Evolutionary conservation across 179 eudicot genomes (phyloP).

Genomic region (Silene vulgaris): DNA sequence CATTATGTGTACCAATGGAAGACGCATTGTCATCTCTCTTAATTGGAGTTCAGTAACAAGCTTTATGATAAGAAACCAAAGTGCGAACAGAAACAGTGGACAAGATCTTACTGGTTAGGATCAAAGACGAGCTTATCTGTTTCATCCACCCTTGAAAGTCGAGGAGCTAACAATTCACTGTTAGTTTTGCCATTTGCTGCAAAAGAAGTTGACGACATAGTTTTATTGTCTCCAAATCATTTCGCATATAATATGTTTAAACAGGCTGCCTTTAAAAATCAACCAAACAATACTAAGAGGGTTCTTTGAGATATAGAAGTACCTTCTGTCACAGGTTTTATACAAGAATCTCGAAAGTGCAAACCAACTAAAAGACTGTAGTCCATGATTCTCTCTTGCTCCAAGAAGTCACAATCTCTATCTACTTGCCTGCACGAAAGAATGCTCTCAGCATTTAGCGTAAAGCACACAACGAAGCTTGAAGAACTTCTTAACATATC

Average conservation of each 20-base stretch:
- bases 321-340: constrained; percentile 28
- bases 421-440: constrained; percentile 60
- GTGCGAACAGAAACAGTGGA: not conserved
- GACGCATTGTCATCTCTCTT: no score
- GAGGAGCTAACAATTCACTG: constrained; percentile 36
- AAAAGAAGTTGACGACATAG: constrained; percentile 12
- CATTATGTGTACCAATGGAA: no score
- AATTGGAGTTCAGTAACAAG: no score
- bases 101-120: constrained; percentile 43
- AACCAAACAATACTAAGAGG: not conserved
- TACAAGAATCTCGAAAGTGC: constrained; percentile 55
- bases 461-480: not conserved
- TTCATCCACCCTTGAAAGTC: constrained; percentile 42
- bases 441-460: not conserved
- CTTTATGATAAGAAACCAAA: no score
- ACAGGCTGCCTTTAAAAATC: not conserved
- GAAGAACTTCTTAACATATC: not conserved
- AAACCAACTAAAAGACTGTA: constrained; percentile 84
- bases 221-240: not conserved
- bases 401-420: constrained; percentile 78
- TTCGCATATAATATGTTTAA: not conserved
- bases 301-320: not conserved
- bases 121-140: constrained; percentile 43
- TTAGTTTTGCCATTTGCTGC: constrained; percentile 32
- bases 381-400: constrained; percentile 87